Evolutionary conservation across 306 rosid species (phyloP).

Genomic region (Vigna trinervia): DNA sequence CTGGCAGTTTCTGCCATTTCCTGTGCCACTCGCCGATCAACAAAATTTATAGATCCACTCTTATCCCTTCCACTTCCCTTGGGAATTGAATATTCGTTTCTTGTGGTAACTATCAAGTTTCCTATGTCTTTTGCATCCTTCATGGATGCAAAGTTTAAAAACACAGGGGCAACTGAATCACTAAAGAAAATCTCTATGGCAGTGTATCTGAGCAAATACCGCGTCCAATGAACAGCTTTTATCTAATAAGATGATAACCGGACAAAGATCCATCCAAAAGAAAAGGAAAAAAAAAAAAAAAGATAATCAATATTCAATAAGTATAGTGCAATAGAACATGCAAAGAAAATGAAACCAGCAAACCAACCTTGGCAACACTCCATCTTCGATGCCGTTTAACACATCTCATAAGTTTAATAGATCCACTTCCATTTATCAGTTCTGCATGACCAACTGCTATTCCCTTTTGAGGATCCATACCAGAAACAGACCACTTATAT

Average conservation of each 20-base stretch:
- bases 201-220: conserved; percentile 91
- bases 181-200: conserved; percentile 93
- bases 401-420: conserved; percentile 65
- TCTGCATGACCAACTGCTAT: conserved; percentile 53
- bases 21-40: conserved; percentile 83
- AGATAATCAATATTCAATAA: conserved; percentile 23
- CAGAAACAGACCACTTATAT: conserved; percentile 69
- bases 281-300: not conserved
- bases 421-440: conserved; percentile 61
- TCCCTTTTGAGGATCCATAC: conserved; percentile 68
- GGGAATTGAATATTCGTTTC: conserved; percentile 84
- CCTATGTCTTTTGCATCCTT: conserved; percentile 96
- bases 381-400: conserved; percentile 94
- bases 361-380: conserved; percentile 84
- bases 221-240: conserved; percentile 92
- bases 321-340: conserved; percentile 20
- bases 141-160: conserved; percentile 81
- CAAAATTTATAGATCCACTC: conserved; percentile 80
- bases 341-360: conserved; percentile 42
- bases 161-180: conserved; percentile 87
- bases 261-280: conserved; percentile 32
- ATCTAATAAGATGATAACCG: conserved; percentile 59
- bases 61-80: conserved; percentile 87
- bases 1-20: conserved; percentile 91
- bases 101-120: conserved; percentile 75